phyloP scores from a whole-genome alignment of 345 rosid species.

The Schrenkiella parvula region DNA sequence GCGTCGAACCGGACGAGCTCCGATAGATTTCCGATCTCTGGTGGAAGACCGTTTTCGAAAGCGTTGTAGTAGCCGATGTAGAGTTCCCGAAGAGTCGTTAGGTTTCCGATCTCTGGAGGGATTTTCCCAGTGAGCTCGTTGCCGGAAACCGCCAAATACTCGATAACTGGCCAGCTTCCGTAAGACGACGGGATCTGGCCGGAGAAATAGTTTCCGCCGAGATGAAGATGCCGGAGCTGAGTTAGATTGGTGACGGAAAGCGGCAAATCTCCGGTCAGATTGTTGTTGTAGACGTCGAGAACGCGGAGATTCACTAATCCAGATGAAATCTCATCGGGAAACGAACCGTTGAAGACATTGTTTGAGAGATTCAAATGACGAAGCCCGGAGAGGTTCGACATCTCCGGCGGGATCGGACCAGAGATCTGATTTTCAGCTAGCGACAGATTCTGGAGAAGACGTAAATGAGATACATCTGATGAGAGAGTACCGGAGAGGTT shows the following conservation, averaged over 20 bases:
- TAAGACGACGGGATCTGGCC: conserved; percentile 72
- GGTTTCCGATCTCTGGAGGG: conserved; percentile 77
- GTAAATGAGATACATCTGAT: conserved; percentile 53
- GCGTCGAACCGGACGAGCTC: conserved; percentile 62
- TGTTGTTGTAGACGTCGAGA: conserved; percentile 91
- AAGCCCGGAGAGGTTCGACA: conserved; percentile 55
- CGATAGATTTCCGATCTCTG: conserved; percentile 76
- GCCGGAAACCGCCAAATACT: conserved; percentile 76
- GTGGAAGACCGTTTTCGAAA: conserved; percentile 58
- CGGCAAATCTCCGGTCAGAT: conserved; percentile 74
- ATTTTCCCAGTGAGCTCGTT: conserved; percentile 68
- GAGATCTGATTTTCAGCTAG: conserved; percentile 53
- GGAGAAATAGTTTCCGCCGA: conserved; percentile 78
- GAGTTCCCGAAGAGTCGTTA: conserved; percentile 54
- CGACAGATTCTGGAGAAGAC: conserved; percentile 54
- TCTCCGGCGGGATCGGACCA: conserved; percentile 66
- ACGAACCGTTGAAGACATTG: conserved; percentile 69
- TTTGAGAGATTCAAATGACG: conserved; percentile 69
- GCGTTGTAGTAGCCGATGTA: conserved; percentile 82
- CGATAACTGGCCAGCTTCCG: conserved; percentile 63
- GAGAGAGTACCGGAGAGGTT: conserved; percentile 75
- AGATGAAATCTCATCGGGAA: conserved; percentile 53
- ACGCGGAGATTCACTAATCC: conserved; percentile 58
- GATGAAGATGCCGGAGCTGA: conserved; percentile 70
- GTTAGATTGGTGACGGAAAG: conserved; percentile 56